phyloP scores from a whole-genome alignment of 2,329 filamentous ascomycete genomes.

The Penicillium sp. region DNA sequence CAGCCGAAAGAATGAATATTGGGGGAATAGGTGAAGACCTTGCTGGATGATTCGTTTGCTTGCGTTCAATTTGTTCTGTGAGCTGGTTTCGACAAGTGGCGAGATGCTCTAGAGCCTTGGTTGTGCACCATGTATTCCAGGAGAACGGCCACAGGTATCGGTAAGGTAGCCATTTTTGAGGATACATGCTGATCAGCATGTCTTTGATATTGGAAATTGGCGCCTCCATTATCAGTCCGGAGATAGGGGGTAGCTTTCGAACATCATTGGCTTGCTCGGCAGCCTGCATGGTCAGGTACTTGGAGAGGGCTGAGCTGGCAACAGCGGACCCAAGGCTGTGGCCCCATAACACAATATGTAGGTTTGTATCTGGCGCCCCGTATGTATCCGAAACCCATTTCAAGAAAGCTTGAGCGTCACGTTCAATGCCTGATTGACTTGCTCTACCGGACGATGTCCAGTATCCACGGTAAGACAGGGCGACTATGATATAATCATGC shows the following conservation, averaged over 20 bases:
- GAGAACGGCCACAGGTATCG: slow-evolving; percentile 75
- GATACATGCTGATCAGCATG: slow-evolving; percentile 75
- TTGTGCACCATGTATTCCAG: slow-evolving; percentile 61
- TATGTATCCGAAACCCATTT: slow-evolving; percentile 61
- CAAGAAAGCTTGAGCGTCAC: slow-evolving; percentile 68
- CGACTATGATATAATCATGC: slow-evolving; percentile 46
- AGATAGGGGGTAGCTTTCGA: slow-evolving; percentile 29
- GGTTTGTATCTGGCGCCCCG: slow-evolving; percentile 17
- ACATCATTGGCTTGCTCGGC: neutral
- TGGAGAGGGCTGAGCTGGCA: slow-evolving; percentile 64
- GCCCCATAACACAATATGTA: slow-evolving; percentile 68
- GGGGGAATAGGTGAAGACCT: slow-evolving; percentile 23
- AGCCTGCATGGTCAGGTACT: slow-evolving; percentile 35
- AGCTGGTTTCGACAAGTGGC: slow-evolving; percentile 27
- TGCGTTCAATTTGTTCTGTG: neutral
- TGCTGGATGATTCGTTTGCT: neutral
- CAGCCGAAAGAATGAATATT: slow-evolving; percentile 47
- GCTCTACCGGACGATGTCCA: slow-evolving; percentile 77
- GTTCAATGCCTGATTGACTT: slow-evolving; percentile 70
- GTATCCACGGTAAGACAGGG: slow-evolving; percentile 69
- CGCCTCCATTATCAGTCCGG: slow-evolving; percentile 70
- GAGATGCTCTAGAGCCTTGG: slow-evolving; percentile 45
- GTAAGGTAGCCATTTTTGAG: slow-evolving; percentile 80
- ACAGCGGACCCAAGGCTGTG: slow-evolving; percentile 77
- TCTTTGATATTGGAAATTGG: slow-evolving; percentile 72